Percentiles rank a stretch among this genome's conserved stretches.
phyloP scores from a whole-genome alignment of 2,329 filamentous ascomycete genomes.

The Talaromyces sp. region DNA sequence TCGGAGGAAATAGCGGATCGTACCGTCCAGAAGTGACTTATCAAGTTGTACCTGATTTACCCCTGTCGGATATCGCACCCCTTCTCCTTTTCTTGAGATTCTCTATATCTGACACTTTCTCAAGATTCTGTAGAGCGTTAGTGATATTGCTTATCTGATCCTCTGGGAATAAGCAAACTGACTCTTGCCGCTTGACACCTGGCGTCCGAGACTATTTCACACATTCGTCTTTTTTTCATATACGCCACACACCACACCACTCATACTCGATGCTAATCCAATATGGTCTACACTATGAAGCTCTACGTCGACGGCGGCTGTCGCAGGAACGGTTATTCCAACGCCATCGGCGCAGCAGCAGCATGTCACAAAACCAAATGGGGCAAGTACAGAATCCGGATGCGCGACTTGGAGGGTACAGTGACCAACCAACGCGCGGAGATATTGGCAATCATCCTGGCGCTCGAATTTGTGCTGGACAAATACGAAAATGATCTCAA shows the following conservation, averaged over 20 bases:
- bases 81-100: too few species aligned
- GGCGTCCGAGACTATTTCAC: too few species aligned
- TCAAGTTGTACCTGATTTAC: background rate
- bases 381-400: background rate
- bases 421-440: background rate
- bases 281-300: background rate
- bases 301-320: constrained; percentile 10
- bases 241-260: too few species aligned
- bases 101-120: too few species aligned
- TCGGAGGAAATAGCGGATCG: background rate
- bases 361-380: background rate
- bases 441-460: constrained; percentile 7
- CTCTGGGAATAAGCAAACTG: too few species aligned
- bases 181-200: too few species aligned
- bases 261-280: background rate
- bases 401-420: background rate
- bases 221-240: too few species aligned
- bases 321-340: background rate
- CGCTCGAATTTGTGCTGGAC: background rate
- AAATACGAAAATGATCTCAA: background rate
- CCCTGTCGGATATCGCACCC: too few species aligned
- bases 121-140: too few species aligned
- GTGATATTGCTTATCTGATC: too few species aligned
- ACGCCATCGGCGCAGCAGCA: background rate
- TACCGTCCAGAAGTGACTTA: background rate